These are phyloP conservation scores for Trametes sanguinea DNA, from an alignment of 768 basidiomycete species.

Conservation along the genomic window DNA sequence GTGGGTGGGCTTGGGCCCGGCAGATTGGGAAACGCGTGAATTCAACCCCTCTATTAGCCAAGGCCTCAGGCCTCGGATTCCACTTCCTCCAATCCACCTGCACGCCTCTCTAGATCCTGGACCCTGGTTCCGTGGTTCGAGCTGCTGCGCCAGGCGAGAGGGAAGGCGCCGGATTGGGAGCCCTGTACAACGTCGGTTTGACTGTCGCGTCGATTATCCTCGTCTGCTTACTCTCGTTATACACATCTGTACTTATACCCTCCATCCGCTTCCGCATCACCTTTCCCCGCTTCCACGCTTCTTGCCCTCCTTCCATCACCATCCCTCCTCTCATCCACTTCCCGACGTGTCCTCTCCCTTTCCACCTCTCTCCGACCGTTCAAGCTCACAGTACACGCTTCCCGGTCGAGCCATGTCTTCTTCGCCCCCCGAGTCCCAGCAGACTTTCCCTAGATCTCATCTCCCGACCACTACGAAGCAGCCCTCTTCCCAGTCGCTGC, in stretches of 20 bases:
- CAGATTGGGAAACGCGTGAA: too few relatives aligned
- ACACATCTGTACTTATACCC: not conserved
- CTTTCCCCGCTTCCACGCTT: not conserved
- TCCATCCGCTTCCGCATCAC: not conserved
- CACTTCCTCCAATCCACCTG: too few relatives aligned
- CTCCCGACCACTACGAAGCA: slow-evolving; percentile 1
- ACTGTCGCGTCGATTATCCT: too few relatives aligned
- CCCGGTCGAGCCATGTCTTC: slow-evolving; percentile 6
- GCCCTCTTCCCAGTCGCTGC: slow-evolving; percentile 4
- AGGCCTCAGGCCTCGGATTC: too few relatives aligned
- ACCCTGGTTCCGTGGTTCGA: too few relatives aligned
- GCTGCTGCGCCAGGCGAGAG: too few relatives aligned
- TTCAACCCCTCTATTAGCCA: too few relatives aligned
- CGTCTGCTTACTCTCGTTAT: too few relatives aligned
- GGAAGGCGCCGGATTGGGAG: too few relatives aligned
- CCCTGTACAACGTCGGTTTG: too few relatives aligned
- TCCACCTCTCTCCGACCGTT: not conserved
- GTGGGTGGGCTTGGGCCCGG: too few relatives aligned
- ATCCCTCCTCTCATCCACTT: slow-evolving; percentile 9
- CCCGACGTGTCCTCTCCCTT: not conserved
- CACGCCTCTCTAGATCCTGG: too few relatives aligned
- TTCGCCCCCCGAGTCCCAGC: slow-evolving; percentile 14
- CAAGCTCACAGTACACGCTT: not conserved
- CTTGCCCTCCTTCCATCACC: slow-evolving; percentile 11
- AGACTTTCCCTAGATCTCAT: not conserved